These are phyloP conservation scores for Claviceps paspali DNA, from an alignment of 2,329 filamentous ascomycete genomes.

Conservation along the genomic window DNA sequence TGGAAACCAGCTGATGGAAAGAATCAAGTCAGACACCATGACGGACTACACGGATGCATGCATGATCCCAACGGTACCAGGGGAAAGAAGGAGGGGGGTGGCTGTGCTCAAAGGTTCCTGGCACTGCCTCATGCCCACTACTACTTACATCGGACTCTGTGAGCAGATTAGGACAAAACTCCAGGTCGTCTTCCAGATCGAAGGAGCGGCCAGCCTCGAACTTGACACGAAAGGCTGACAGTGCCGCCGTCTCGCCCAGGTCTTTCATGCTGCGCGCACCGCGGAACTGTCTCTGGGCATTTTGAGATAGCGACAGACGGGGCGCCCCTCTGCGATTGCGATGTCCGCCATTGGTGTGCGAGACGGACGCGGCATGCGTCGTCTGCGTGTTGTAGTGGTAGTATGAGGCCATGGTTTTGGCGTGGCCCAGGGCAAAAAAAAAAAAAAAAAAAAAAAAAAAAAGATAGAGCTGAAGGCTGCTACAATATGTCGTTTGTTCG, in stretches of 20 bases:
- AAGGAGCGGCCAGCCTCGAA: slow-evolving; percentile 90
- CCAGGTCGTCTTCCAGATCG: slow-evolving; percentile 87
- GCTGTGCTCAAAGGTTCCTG: not conserved
- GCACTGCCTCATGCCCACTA: not conserved
- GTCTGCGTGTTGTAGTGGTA: slow-evolving; percentile 47
- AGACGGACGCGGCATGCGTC: slow-evolving; percentile 40
- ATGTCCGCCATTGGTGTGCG: slow-evolving; percentile 58
- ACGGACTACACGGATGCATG: not conserved
- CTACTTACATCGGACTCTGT: slow-evolving; percentile 80
- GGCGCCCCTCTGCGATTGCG: slow-evolving; percentile 72
- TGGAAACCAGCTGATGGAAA: slow-evolving; percentile 60
- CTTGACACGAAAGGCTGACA: slow-evolving; percentile 67
- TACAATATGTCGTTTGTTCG: not conserved
- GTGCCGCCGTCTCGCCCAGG: slow-evolving; percentile 58
- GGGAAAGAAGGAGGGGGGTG: too few relatives aligned
- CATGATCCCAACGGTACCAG: too few relatives aligned
- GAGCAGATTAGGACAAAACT: slow-evolving; percentile 86
- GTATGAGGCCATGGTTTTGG: slow-evolving; percentile 42
- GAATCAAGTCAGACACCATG: slow-evolving; percentile 18
- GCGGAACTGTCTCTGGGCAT: slow-evolving; percentile 74
- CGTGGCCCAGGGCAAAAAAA: not conserved
- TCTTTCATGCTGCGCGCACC: slow-evolving; percentile 78
- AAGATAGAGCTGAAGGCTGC: too few relatives aligned
- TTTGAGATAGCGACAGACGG: slow-evolving; percentile 59
- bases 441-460: too few relatives aligned